Base-by-base conservation (phyloP, 768 basidiomycete genomes). In the Boletus reticuloceps region DNA sequence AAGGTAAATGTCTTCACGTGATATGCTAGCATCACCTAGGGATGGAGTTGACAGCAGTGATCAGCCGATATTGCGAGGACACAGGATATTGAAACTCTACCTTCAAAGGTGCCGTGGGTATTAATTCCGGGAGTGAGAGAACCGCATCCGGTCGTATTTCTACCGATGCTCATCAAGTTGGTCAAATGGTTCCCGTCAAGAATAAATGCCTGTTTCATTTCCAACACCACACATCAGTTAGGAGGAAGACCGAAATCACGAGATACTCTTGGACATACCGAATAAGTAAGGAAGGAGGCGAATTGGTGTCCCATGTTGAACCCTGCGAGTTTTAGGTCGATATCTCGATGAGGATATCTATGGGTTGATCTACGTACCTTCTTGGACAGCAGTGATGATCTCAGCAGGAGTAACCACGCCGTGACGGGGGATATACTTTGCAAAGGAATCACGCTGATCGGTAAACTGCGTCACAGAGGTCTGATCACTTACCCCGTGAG, bases 181-280 rank as follows among this genome's bases (percentile, higher is more conserved):
- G 64, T 65, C 53, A 64, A 48, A 17, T 58, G 62, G 32, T 67
- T 66, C 6, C 64, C 64, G 14, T 66, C 64, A 3, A 67, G 59
- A 27, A 66, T 7, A 17, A 66, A 66, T 27, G 59, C 53, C 59
- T 67, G 37, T 47, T 41, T 40, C 16, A 12, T 34, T 42, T 6
- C n/a, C n/a, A 36, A 25, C 5, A 32, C n/a, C 44, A 34, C 34
- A 8, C 20, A 19, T 46, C 4, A 0, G 22, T 62, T 12, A 54
- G 40, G 17, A 25, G 4, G 6, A 14, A 7, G 29, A 20, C 22
- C 8, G 11, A 45, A 2, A 50, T 12, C 10, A 25, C 2, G 12
- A 20, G 9, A 32, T 14, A 38, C 7, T 2, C 17, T 39, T 19
- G 3, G 25, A 48, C 50, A 43, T 53, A 64, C 64, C 27, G n/a